These are phyloP conservation scores for Euptelea pleiosperma DNA, from an alignment of 164 flowering plant genomes.

Conservation along the genomic window DNA sequence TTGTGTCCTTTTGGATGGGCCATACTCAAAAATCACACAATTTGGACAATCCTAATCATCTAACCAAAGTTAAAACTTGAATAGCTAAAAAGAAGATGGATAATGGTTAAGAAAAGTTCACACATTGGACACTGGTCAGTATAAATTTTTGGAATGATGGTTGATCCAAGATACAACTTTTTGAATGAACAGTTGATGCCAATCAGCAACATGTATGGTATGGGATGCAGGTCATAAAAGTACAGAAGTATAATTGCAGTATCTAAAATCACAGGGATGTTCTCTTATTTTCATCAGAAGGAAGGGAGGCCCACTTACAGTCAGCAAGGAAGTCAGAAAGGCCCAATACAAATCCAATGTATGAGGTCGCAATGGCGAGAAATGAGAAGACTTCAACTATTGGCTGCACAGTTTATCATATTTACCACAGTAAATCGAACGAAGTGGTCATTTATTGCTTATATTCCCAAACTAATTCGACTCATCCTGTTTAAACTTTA, in stretches of 20 bases:
- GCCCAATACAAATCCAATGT: constrained; percentile 90
- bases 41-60: too few relatives aligned
- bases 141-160: background rate
- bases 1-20: too few relatives aligned
- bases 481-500: background rate
- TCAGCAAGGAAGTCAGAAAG: constrained; percentile 92
- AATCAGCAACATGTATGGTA: background rate
- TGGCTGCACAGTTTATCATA: constrained; percentile 52
- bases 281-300: background rate
- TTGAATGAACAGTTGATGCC: background rate
- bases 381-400: constrained; percentile 76
- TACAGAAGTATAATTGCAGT: background rate
- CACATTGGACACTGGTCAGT: background rate
- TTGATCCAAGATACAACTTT: background rate
- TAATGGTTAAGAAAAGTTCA: too few relatives aligned
- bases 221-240: background rate
- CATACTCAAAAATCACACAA: too few relatives aligned
- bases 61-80: too few relatives aligned
- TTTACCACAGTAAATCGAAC: background rate
- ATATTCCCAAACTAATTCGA: background rate
- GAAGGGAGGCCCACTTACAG: constrained; percentile 48
- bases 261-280: background rate
- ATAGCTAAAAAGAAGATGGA: too few relatives aligned
- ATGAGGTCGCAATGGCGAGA: constrained; percentile 89
- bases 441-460: background rate